These are phyloP conservation scores for Cyberlindnera galapagoensis DNA, from an alignment of 805 yeast species.

Conservation along the genomic window DNA sequence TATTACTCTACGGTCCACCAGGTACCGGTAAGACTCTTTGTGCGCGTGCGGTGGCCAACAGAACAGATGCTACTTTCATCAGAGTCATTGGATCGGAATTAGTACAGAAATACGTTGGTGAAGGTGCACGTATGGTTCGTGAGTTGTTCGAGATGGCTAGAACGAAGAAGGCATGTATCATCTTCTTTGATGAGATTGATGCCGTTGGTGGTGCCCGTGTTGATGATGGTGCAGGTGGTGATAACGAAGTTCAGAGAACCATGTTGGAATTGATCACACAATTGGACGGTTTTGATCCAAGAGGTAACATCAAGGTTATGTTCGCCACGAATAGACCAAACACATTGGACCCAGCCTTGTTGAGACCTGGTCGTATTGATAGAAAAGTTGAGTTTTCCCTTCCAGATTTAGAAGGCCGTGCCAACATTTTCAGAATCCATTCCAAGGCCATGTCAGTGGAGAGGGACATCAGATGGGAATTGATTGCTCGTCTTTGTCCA, in stretches of 20 bases:
- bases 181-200: constrained; percentile 96
- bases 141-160: constrained; percentile 99
- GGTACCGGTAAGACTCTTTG: constrained; percentile 98
- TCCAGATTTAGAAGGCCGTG: constrained; percentile 97
- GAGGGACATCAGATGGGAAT: constrained; percentile 97
- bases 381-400: constrained; percentile 95
- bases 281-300: constrained; percentile 96
- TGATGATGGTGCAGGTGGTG: constrained; percentile 99
- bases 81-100: constrained; percentile 97
- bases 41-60: constrained; percentile 98
- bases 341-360: constrained; percentile 93
- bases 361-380: constrained; percentile 98
- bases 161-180: constrained; percentile 95
- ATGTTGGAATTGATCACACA: constrained; percentile 98
- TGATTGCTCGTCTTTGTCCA: constrained; percentile 94
- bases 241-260: constrained; percentile 97
- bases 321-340: constrained; percentile 98
- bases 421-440: constrained; percentile 95
- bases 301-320: constrained; percentile 99
- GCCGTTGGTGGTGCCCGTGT: constrained; percentile 99
- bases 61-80: constrained; percentile 98
- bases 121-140: constrained; percentile 99
- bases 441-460: constrained; percentile 97
- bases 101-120: constrained; percentile 98
- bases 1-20: constrained; percentile 93